phyloP scores from a whole-genome alignment of 2,329 filamentous ascomycete species.

The Neopestalotiopsis sp. region DNA sequence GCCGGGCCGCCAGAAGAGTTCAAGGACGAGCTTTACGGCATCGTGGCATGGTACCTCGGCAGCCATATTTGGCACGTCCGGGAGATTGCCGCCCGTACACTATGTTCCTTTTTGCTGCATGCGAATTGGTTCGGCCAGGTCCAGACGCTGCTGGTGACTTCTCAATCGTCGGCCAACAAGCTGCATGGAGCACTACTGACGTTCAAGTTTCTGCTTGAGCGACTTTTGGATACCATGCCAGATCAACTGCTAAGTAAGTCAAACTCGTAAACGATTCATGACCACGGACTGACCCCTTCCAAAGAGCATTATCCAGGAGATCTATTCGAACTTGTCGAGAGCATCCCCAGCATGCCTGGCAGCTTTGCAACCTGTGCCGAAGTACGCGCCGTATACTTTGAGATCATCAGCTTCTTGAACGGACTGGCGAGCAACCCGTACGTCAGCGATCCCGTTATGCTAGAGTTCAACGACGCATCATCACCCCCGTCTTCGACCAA shows the following conservation, averaged over 20 bases:
- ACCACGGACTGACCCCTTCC: background rate
- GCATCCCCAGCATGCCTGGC: conserved; percentile 22
- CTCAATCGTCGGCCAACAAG: conserved; percentile 50
- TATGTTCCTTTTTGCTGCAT: conserved; percentile 66
- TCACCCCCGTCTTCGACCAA: background rate
- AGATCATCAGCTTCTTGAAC: conserved; percentile 34
- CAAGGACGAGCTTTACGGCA: conserved; percentile 57
- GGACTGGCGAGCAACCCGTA: background rate
- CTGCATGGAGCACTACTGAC: conserved; percentile 64
- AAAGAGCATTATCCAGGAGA: conserved; percentile 27
- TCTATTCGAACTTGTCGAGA: conserved; percentile 27
- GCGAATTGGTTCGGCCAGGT: conserved; percentile 53
- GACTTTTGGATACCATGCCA: conserved; percentile 51
- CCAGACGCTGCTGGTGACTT: conserved; percentile 39
- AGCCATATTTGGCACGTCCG: conserved; percentile 81
- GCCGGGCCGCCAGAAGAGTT: conserved; percentile 67
- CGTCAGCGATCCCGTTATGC: background rate
- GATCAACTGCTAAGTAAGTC: conserved; percentile 48
- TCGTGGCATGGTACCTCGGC: conserved; percentile 66
- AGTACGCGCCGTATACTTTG: conserved; percentile 37
- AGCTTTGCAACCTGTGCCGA: conserved; percentile 31
- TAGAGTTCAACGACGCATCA: background rate
- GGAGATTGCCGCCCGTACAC: conserved; percentile 78
- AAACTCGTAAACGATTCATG: background rate
- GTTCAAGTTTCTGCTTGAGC: conserved; percentile 60